Evolutionary conservation across 2,329 filamentous ascomycete species (phyloP), one percentile per base, ranked within the genome.

Genomic region (Clonostachys solani): DNA sequence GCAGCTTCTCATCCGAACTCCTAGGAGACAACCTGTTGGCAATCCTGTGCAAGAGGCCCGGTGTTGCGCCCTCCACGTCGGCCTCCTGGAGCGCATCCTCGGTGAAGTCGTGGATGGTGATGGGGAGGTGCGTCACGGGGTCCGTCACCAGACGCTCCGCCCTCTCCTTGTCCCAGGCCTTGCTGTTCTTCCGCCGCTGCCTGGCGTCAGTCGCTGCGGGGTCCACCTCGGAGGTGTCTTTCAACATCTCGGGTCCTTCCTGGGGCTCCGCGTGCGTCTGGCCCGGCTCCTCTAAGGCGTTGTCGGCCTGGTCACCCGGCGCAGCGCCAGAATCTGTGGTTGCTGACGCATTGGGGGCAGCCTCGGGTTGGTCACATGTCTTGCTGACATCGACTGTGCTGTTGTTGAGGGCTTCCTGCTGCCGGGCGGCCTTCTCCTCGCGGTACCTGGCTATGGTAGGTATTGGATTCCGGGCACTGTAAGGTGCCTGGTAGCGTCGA

Each of bases 51-150:
- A 29, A 29, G 15, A 38, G 15, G 36, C 36, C 36, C 36, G 36
- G 36, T 13, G 23, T 43, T 3, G 37, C 68, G 6, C 64, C 53
- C 40, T 66, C 62, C 16, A 49, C 45, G 10, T 60, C 57, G 16
- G 64, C 52, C 8, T 62, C 55, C 15, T 68, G 58, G 12, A 89
- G 67, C 45, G 86, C 81, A 37, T 80, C 76, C 29, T 76, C 72
- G 1, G 84, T 87, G 55, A 83, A 83, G 58, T 89, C 86, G 57
- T 86, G 82, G 35, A 88, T 84, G 35, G 67, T 71, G 43, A 88
- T 75, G 2, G 84, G 84, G 4, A 89, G 70, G 63, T 89, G 86
- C 2, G 86, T 89, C 37, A 89, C 75, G 0, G 85, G 85, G 56
- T 89, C 86, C 2, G 84, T 89, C 42, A 89, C 85, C 58, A 86